phyloP scores from a whole-genome alignment of 192 early-diverging fungal genomes.

The Podila horticola region DNA sequence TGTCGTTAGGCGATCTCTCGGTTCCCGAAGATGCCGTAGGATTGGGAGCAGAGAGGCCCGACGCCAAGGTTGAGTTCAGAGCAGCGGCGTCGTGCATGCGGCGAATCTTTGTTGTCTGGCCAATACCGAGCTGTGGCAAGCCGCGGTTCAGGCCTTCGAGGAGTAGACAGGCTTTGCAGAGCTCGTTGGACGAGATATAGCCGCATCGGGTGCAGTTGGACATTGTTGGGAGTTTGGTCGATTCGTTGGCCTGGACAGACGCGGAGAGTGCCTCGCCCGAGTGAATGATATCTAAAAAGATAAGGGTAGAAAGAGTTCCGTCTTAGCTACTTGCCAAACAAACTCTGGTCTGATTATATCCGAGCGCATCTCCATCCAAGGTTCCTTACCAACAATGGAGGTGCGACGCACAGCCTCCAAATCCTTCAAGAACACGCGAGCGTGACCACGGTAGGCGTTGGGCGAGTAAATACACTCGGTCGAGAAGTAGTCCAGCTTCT shows the following conservation, averaged over 20 bases:
- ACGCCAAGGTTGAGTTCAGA: background rate
- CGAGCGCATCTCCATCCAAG: background rate
- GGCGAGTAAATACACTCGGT: slow-evolving; percentile 99
- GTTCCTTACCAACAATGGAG: slow-evolving; percentile 80
- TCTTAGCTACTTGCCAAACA: background rate
- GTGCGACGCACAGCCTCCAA: slow-evolving; percentile 89
- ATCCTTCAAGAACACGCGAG: slow-evolving; percentile 94
- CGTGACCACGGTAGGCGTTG: slow-evolving; percentile 96
- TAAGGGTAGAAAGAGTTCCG: slow-evolving; percentile 7
- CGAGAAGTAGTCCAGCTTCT: slow-evolving; percentile 97
- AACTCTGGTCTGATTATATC: background rate
- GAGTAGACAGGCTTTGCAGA: slow-evolving; percentile 96
- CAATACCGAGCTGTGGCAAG: slow-evolving; percentile 77
- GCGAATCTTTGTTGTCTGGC: slow-evolving; percentile 55
- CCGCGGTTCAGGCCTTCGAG: slow-evolving; percentile 94
- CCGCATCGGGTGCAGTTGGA: slow-evolving; percentile 88
- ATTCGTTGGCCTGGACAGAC: slow-evolving; percentile 63
- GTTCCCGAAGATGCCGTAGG: slow-evolving; percentile 2
- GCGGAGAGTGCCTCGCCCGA: slow-evolving; percentile 87
- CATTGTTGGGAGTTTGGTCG: slow-evolving; percentile 70
- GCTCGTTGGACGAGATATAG: slow-evolving; percentile 90
- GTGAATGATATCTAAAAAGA: slow-evolving; percentile 86
- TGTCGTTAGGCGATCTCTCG: background rate
- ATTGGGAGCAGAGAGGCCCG: slow-evolving; percentile 8
- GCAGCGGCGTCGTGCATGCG: slow-evolving; percentile 31